Conservation (phyloP, 2,329 filamentous ascomycete species). For the Helotiales sp. region DNA sequence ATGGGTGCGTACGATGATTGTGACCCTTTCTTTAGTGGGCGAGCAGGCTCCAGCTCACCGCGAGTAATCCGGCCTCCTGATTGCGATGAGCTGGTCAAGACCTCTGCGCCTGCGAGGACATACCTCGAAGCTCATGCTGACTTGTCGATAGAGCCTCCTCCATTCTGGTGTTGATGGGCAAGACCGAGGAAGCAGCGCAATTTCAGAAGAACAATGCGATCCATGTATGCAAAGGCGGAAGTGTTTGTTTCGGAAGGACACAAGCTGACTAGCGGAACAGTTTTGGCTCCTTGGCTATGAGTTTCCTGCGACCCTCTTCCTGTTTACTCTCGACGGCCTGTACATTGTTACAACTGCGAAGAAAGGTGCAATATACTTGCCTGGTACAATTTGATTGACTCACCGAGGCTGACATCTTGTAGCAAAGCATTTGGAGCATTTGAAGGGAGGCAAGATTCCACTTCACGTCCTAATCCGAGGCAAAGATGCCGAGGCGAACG, state of each 20-base stretch:
- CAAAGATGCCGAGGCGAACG: constrained; percentile 89
- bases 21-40: too few species aligned
- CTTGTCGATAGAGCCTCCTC: constrained; percentile 84
- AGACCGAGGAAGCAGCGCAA: constrained; percentile 82
- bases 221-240: constrained; percentile 65
- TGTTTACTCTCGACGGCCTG: constrained; percentile 84
- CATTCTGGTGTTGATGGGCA: constrained; percentile 89
- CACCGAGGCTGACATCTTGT: constrained; percentile 35
- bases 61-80: too few species aligned
- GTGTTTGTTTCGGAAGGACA: not conserved
- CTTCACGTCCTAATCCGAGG: constrained; percentile 89
- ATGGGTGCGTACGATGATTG: too few species aligned
- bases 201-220: constrained; percentile 97
- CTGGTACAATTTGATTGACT: constrained; percentile 10
- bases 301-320: constrained; percentile 92
- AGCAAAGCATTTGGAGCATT: constrained; percentile 90
- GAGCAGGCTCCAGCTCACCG: too few species aligned
- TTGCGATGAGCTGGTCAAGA: too few species aligned
- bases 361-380: constrained; percentile 65
- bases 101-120: too few species aligned
- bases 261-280: constrained; percentile 46
- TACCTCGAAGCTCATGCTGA: too few species aligned
- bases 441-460: constrained; percentile 89
- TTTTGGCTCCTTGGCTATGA: constrained; percentile 99
- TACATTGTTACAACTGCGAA: constrained; percentile 96